These are phyloP conservation scores for Verticillium longisporum DNA, from an alignment of 2,329 filamentous ascomycete species.

Conservation along the genomic window DNA sequence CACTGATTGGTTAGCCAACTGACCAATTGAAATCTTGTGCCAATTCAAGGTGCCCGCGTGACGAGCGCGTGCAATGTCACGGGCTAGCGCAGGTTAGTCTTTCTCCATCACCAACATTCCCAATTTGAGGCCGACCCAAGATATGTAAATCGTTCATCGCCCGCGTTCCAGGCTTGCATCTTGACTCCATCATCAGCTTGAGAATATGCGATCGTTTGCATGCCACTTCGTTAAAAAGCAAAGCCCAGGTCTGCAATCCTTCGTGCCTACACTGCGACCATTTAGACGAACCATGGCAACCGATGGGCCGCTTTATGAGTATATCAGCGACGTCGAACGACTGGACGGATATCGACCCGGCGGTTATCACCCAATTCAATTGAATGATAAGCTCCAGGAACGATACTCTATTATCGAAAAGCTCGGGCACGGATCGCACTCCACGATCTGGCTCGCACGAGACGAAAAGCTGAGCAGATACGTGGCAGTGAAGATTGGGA, in stretches of 20 bases:
- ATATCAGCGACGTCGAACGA: constrained; percentile 15
- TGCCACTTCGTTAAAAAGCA: neutral
- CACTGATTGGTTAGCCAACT: no score
- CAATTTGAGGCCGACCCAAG: neutral
- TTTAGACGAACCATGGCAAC: neutral
- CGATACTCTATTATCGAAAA: constrained; percentile 21
- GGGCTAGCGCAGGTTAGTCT: neutral
- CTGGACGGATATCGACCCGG: constrained; percentile 20
- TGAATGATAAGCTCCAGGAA: constrained; percentile 25
- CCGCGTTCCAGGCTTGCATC: neutral
- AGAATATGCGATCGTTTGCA: neutral
- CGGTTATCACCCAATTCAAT: constrained; percentile 29
- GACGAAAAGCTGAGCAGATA: constrained; percentile 16
- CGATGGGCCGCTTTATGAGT: neutral
- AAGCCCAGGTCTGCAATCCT: neutral
- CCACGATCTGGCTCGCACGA: constrained; percentile 25
- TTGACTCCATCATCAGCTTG: neutral
- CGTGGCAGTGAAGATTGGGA: constrained; percentile 26
- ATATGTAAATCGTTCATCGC: neutral
- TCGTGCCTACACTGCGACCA: neutral
- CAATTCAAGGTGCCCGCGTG: neutral
- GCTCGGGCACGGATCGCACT: constrained; percentile 21
- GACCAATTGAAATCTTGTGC: no score
- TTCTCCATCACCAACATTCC: neutral
- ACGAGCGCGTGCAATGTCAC: neutral